phyloP scores from a whole-genome alignment of 2,329 filamentous ascomycete genomes.

The Zalaria sp. region DNA sequence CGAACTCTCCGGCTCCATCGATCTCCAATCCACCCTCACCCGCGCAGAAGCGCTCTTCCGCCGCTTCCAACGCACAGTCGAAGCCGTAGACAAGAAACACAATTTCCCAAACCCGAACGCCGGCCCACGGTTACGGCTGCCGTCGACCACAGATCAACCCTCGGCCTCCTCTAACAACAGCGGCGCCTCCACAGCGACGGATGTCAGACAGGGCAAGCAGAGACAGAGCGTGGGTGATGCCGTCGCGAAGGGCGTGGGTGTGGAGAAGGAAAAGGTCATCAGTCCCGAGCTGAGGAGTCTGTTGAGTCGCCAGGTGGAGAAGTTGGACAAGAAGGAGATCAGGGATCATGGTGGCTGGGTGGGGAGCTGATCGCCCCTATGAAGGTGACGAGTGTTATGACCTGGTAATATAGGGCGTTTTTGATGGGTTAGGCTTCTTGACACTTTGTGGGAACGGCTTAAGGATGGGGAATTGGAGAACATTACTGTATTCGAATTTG shows the following conservation, averaged over 20 bases:
- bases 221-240: constrained; percentile 18
- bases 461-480: too few species aligned
- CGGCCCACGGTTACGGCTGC: background rate
- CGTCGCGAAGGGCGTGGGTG: constrained; percentile 11
- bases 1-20: constrained; percentile 85
- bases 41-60: constrained; percentile 80
- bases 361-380: constrained; percentile 6
- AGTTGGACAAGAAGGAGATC: constrained; percentile 31
- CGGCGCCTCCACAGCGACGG: background rate
- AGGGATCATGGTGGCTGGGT: constrained; percentile 30
- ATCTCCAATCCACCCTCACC: constrained; percentile 72
- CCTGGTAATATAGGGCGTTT: too few species aligned
- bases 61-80: constrained; percentile 75
- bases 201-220: constrained; percentile 10
- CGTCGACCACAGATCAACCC: background rate
- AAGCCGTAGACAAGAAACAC: constrained; percentile 82
- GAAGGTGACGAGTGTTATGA: too few species aligned
- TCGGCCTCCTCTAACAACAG: constrained; percentile 4
- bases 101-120: constrained; percentile 49
- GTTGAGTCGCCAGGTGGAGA: constrained; percentile 45
- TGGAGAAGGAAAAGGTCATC: constrained; percentile 38
- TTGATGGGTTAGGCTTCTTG: too few species aligned
- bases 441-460: too few species aligned
- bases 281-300: constrained; percentile 48
- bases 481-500: too few species aligned